Percentiles rank a stretch among this genome's conserved stretches.
Conservation (phyloP, 1,284 basidiomycete genomes). For the Ustilago curta region DNA sequence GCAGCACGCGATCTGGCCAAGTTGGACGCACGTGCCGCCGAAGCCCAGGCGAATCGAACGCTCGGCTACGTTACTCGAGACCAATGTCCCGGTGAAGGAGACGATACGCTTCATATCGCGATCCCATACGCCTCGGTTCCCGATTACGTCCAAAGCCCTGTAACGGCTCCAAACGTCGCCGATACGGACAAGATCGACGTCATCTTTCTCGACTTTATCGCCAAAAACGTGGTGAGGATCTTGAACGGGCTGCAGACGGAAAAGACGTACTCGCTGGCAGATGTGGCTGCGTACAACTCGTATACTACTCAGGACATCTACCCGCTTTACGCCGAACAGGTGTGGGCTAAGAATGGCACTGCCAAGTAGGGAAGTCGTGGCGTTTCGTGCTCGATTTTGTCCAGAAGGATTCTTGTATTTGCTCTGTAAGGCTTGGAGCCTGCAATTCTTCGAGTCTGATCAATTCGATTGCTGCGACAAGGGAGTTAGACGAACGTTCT, state of each 20-base stretch:
- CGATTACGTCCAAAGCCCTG: conserved; percentile 58
- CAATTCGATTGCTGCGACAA: too few species aligned
- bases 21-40: conserved; percentile 27
- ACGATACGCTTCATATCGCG: conserved; percentile 59
- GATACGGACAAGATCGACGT: conserved; percentile 43
- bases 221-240: conserved; percentile 39
- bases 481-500: too few species aligned
- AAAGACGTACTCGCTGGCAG: conserved; percentile 38
- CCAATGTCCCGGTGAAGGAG: conserved; percentile 50
- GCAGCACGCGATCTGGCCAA: conserved; percentile 24
- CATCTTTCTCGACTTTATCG: conserved; percentile 59
- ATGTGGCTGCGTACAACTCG: conserved; percentile 53
- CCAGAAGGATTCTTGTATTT: too few species aligned
- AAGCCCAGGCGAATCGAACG: conserved; percentile 24
- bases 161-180: conserved; percentile 11
- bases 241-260: conserved; percentile 36
- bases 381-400: background rate
- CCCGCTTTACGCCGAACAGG: conserved; percentile 55
- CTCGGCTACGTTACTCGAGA: conserved; percentile 67
- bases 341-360: conserved; percentile 42
- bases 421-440: too few species aligned
- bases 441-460: background rate
- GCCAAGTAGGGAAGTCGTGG: background rate
- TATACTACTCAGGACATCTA: conserved; percentile 66
- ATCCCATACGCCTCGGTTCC: conserved; percentile 53